Percentiles rank a stretch among this genome's conserved stretches.
phyloP scores from a whole-genome alignment of 179 eudicot genomes.

The Camellia oleifera region DNA sequence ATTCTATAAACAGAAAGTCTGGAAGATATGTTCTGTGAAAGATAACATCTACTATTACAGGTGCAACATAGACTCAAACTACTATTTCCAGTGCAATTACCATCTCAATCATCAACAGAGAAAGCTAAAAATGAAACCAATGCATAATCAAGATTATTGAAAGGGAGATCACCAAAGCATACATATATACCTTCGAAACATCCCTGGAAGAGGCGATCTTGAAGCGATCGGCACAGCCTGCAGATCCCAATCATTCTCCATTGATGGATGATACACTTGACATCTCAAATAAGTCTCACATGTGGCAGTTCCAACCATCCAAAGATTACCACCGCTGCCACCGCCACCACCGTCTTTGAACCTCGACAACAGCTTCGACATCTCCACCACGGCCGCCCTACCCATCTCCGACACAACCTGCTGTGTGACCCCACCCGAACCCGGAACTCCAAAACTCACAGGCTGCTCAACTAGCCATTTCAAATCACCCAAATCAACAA shows the following conservation, averaged over 20 bases:
- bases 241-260: constrained; percentile 87
- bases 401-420: constrained; percentile 53
- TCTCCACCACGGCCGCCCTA: constrained; percentile 51
- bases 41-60: not conserved
- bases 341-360: constrained; percentile 26
- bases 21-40: not conserved
- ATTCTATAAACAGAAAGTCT: not conserved
- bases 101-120: not conserved
- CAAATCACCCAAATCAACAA: constrained; percentile 77
- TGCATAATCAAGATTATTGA: not conserved
- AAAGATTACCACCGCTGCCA: constrained; percentile 28
- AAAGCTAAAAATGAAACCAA: not conserved
- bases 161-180: constrained; percentile 5
- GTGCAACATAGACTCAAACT: not conserved
- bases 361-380: constrained; percentile 46
- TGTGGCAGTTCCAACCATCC: constrained; percentile 93
- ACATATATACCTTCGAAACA: constrained; percentile 59
- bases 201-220: constrained; percentile 57
- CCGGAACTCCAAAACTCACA: constrained; percentile 16
- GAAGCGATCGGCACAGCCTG: constrained; percentile 75
- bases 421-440: constrained; percentile 16
- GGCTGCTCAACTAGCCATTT: constrained; percentile 79
- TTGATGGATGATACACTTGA: constrained; percentile 71
- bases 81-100: not conserved
- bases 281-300: constrained; percentile 93